Percentiles rank a stretch among this genome's conserved stretches.
Conservation (phyloP, 129 eudicot genomes). For the Chrysanthemum makinoi region DNA sequence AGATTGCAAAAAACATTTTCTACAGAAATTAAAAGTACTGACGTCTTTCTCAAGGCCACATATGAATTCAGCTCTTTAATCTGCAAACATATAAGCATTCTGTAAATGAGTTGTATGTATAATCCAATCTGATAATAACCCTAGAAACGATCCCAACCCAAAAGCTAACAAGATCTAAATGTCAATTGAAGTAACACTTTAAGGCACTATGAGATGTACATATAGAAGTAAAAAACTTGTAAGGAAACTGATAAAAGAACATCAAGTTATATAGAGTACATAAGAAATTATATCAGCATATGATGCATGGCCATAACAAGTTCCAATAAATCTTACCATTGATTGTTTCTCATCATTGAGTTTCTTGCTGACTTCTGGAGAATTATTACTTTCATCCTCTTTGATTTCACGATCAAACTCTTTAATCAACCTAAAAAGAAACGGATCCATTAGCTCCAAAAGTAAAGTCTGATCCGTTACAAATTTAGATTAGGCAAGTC, state of each 20-base stretch:
- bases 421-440: constrained; percentile 63
- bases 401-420: constrained; percentile 97
- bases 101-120: neutral
- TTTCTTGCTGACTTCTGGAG: constrained; percentile 84
- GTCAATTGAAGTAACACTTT: neutral
- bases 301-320: neutral
- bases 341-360: constrained; percentile 98
- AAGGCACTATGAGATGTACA: neutral
- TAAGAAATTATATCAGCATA: neutral
- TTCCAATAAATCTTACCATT: constrained; percentile 49
- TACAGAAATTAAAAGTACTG: constrained; percentile 33
- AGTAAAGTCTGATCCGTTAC: too few relatives aligned
- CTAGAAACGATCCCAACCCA: neutral
- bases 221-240: neutral
- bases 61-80: constrained; percentile 94
- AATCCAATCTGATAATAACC: neutral
- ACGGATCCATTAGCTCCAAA: neutral
- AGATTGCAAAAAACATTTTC: neutral
- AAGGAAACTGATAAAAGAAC: neutral
- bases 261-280: neutral
- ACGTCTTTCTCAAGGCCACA: constrained; percentile 98
- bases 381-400: constrained; percentile 79
- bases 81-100: constrained; percentile 56
- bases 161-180: neutral
- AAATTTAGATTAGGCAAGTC: too few relatives aligned